Base-by-base conservation (phyloP, 192 early-diverging fungal species). In the Rhizophagus sp. region DNA sequence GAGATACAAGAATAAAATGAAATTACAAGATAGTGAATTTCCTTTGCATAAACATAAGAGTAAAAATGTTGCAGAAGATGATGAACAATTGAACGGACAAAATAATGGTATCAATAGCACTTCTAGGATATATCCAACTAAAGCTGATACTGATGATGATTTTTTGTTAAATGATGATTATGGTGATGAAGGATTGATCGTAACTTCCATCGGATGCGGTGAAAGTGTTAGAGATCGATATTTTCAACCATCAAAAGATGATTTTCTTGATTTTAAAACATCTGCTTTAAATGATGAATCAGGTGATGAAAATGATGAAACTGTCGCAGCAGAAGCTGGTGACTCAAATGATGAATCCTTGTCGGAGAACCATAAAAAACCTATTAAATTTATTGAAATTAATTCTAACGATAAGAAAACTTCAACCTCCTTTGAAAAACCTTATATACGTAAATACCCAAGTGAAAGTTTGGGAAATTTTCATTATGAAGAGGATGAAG, bases 11-110 rank as follows among this genome's bases (percentile, higher is more conserved):
- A 72, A 44, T 9, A 72, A 72, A 22, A 49, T 39, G 44, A 39
- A 49, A 49, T n/a, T n/a, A 72, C 7, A 41, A 47, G 17, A 47
- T 24, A 41, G 30, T 22, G 70, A 41, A 24, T 11, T 72, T n/a
- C 70, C 70, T 36, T 72, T 72, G 7, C 70, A 72, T n/a, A 72
- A 49, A n/a, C 70, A 5, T 72, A 72, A 49, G 22, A 49, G 22
- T 72, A 57, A 17, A 22, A 22, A 22, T 22, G 17, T 57, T 22
- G 19, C 52, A 22, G 52, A 57, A 22, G 70, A 47, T 13, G 22
- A 72, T 22, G n/a, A 12, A 65, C 27, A 4, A 65, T 27, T 27
- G 9, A 27, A 27, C 9, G 64, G 4, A 27, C n/a, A 65, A 27
- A 27, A 24, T 1, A 65, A 65, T 30, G 36, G 39, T n/a, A 22